Conservation (phyloP, 1,284 basidiomycete species). For the Malassezia nana region DNA sequence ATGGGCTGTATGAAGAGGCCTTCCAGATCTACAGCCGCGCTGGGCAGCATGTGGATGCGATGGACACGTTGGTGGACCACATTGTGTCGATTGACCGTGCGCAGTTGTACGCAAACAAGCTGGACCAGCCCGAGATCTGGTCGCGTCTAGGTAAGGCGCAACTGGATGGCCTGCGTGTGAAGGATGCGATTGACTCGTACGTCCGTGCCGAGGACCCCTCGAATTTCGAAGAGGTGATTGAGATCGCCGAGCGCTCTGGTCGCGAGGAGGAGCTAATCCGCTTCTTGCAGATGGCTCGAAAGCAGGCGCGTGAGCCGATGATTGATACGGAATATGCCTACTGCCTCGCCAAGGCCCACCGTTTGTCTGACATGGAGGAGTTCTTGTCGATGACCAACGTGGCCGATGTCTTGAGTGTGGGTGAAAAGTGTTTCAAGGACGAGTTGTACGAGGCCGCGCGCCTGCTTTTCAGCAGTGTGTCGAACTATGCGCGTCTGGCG, state of each 20-base stretch:
- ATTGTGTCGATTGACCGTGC: slow-evolving; percentile 96
- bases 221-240: slow-evolving; percentile 92
- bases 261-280: slow-evolving; percentile 97
- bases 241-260: slow-evolving; percentile 87
- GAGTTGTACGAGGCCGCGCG: slow-evolving; percentile 95
- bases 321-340: slow-evolving; percentile 70
- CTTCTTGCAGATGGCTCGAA: slow-evolving; percentile 98
- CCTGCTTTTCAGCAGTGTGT: slow-evolving; percentile 88
- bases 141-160: slow-evolving; percentile 96
- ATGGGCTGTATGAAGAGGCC: slow-evolving; percentile 91
- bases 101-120: slow-evolving; percentile 88
- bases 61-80: slow-evolving; percentile 95
- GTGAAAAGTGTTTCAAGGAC: slow-evolving; percentile 98
- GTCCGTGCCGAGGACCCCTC: slow-evolving; percentile 95
- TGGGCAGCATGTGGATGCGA: slow-evolving; percentile 57
- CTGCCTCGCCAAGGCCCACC: slow-evolving; percentile 47
- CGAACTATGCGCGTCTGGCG: slow-evolving; percentile 94
- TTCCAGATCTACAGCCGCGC: slow-evolving; percentile 53
- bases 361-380: slow-evolving; percentile 70
- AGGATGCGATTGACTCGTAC: slow-evolving; percentile 97
- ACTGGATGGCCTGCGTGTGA: slow-evolving; percentile 92
- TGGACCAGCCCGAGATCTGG: slow-evolving; percentile 95
- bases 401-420: slow-evolving; percentile 85
- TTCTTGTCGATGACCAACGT: slow-evolving; percentile 98
- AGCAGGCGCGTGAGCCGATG: slow-evolving; percentile 88